Percentiles rank a stretch among this genome's conserved stretches.
Conservation (phyloP, 305 asterid species). For the Ruellia speciosa region DNA sequence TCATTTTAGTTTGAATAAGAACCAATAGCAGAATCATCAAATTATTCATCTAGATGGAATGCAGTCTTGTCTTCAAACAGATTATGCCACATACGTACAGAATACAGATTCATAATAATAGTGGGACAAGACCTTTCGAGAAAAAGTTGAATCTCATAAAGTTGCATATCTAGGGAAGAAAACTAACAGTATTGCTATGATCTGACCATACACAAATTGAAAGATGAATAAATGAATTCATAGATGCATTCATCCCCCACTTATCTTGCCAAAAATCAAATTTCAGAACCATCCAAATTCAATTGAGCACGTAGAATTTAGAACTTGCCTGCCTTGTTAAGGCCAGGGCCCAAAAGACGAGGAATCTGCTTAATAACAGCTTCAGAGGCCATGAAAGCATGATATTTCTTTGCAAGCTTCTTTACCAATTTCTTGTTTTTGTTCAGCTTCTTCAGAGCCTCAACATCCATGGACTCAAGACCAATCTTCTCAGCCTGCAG, state of each 20-base stretch:
- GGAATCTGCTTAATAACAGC: conserved; percentile 80
- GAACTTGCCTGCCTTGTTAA: conserved; percentile 70
- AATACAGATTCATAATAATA: too few relatives aligned
- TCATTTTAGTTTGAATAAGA: neutral
- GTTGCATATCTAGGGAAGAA: too few relatives aligned
- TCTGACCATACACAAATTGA: too few relatives aligned
- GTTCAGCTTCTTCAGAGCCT: conserved; percentile 57
- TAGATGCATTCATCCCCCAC: neutral
- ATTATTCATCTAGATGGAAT: neutral
- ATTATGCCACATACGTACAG: neutral
- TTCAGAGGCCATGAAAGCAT: conserved; percentile 74
- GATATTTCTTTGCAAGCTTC: conserved; percentile 69
- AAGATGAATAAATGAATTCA: too few relatives aligned
- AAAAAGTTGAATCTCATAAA: too few relatives aligned
- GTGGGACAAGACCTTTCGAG: too few relatives aligned
- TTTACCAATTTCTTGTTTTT: conserved; percentile 69
- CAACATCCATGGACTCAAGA: conserved; percentile 68
- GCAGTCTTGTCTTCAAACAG: neutral
- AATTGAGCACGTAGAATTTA: neutral
- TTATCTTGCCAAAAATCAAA: neutral
- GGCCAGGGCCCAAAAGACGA: conserved; percentile 71
- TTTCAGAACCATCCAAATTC: neutral
- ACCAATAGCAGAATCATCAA: conserved; percentile 1
- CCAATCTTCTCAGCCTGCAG: conserved; percentile 59
- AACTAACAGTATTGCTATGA: too few relatives aligned